Evolutionary conservation across 2,329 filamentous ascomycete species (phyloP).

Genomic region (Paecilomyces sp.): DNA sequence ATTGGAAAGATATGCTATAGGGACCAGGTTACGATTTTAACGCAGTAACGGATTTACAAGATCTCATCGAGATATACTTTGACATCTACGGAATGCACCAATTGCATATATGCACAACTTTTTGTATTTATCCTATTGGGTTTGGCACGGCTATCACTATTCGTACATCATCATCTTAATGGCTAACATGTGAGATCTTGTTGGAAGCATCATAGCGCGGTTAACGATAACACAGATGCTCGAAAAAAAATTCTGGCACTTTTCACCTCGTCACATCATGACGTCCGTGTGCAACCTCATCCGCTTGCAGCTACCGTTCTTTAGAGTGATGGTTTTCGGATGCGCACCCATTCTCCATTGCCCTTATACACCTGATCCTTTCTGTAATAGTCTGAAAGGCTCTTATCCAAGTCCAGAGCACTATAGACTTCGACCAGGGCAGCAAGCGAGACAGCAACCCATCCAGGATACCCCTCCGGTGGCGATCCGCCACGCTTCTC

Average conservation of each 20-base stretch:
- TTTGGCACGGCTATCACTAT: neutral
- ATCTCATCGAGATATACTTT: neutral
- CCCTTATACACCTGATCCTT: conserved; percentile 17
- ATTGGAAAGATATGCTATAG: conserved; percentile 16
- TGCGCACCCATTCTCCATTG: conserved; percentile 13
- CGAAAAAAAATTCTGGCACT: neutral
- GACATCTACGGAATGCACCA: neutral
- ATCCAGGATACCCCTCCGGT: conserved; percentile 14
- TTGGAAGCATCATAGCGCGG: too few relatives aligned
- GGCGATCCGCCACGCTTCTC: conserved; percentile 8
- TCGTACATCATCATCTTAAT: neutral
- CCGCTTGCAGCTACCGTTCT: neutral
- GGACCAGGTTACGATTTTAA: conserved; percentile 7
- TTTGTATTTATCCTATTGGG: neutral
- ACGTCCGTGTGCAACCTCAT: neutral
- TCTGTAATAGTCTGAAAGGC: conserved; percentile 16
- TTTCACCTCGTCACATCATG: neutral
- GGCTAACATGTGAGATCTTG: neutral
- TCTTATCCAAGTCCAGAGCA: conserved; percentile 15
- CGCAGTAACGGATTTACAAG: neutral
- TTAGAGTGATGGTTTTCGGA: neutral
- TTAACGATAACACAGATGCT: too few relatives aligned
- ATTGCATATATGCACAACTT: neutral
- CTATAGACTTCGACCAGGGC: conserved; percentile 20
- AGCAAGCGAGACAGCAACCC: conserved; percentile 16